Evolutionary conservation across 2,329 filamentous ascomycete species (phyloP), one percentile per base, ranked within the genome.

Genomic region (Orbilia quercus): DNA sequence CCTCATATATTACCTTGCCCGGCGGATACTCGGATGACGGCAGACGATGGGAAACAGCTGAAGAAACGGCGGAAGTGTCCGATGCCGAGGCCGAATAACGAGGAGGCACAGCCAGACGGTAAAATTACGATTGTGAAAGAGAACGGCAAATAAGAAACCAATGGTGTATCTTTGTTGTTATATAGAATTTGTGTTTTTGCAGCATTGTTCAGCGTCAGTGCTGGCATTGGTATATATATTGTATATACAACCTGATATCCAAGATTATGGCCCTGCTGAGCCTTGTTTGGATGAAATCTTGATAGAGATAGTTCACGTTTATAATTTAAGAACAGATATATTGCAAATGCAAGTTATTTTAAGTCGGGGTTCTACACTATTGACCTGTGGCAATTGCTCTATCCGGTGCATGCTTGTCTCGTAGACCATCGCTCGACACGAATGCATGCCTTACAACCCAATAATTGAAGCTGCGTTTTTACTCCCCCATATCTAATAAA

Each of bases 1-100:
- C 95, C 95, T 20, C 95, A 99, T 80, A 80, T 96, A 28, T 86
- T 99, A 16, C 95, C 95, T 1, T 99, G 95, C 80, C 95, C 95
- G 0, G 80, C 67, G 82, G 80, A 80, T 82, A 80, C 81, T 82
- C 77, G 82, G 81, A 79, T 79, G 77, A 75, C 82, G 78, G 79
- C 31, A 81, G 79, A 83, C 75, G 75, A 82, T 78, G 77, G 80
- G 79, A 75, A 75, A 81, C 80, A 51, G 44, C 80, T 60, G 76
- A 83, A 82, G 60, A 79, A 82, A 48, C 84, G 84, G 79, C 86
- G 91, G 78, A 91, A 96, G 80, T 99, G 95, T 79, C 95, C 95
- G 0, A 88, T 99, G 11, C 95, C 95, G 3, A 97, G 97, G 81
- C 94, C 95, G 0, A 66, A 48, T 16, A 34, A 20, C 20, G 59